Evolutionary conservation across 2,329 filamentous ascomycete genomes (phyloP).

Genomic region (Aspergillus awamori): DNA sequence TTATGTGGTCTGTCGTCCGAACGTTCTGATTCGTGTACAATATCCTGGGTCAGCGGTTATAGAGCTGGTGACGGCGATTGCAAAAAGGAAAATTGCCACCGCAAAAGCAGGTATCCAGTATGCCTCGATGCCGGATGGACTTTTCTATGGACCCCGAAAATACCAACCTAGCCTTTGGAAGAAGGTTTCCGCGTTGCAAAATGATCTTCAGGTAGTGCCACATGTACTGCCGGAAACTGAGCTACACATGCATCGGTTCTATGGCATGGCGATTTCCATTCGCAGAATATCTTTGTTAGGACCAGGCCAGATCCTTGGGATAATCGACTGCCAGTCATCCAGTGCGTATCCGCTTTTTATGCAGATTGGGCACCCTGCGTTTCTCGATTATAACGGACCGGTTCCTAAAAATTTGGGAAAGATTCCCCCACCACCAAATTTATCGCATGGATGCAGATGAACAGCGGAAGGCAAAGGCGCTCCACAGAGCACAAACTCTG

Average conservation of each 20-base stretch:
- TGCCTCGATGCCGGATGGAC: conserved; percentile 22
- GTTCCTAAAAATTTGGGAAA: conserved; percentile 19
- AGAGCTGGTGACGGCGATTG: conserved; percentile 16
- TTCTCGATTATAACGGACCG: conserved; percentile 30
- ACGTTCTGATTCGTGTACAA: conserved; percentile 9
- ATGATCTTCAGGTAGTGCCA: conserved; percentile 19
- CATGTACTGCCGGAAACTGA: conserved; percentile 18
- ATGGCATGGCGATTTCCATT: conserved; percentile 24
- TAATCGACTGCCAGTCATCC: conserved; percentile 31
- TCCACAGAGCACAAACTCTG: conserved; percentile 27
- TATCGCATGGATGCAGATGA: conserved; percentile 23
- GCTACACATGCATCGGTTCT: conserved; percentile 18
- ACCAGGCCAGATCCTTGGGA: conserved; percentile 23
- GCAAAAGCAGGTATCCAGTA: conserved; percentile 19
- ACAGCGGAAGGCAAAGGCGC: conserved; percentile 26
- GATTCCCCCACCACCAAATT: conserved; percentile 20
- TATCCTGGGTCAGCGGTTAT: conserved; percentile 14
- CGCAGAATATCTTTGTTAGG: conserved; percentile 27
- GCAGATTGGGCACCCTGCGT: conserved; percentile 22
- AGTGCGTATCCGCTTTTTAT: conserved; percentile 25
- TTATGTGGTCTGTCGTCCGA: not conserved
- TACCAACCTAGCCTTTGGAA: conserved; percentile 21
- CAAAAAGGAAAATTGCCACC: conserved; percentile 16
- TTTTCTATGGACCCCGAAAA: conserved; percentile 23
- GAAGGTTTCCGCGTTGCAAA: conserved; percentile 21